These are phyloP conservation scores for Candida jianshihensis DNA, from an alignment of 805 yeast species.

Conservation along the genomic window DNA sequence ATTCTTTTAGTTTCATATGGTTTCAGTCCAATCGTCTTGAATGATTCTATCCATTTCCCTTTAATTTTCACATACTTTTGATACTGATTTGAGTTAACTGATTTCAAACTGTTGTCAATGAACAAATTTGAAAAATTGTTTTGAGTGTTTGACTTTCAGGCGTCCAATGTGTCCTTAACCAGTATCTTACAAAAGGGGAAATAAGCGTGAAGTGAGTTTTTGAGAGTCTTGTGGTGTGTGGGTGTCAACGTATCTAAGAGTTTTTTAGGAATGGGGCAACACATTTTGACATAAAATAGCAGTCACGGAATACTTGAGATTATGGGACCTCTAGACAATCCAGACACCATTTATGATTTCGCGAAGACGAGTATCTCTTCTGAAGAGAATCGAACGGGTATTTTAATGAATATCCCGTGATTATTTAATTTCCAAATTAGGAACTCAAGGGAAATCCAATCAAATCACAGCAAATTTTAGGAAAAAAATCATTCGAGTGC, in stretches of 20 bases:
- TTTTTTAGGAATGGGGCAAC: not conserved
- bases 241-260: not conserved
- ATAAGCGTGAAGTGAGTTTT: too few species aligned
- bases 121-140: slow-evolving; percentile 8
- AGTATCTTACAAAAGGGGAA: too few species aligned
- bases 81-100: not conserved
- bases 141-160: slow-evolving; percentile 1
- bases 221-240: not conserved
- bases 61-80: not conserved
- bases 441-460: slow-evolving; percentile 18
- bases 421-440: slow-evolving; percentile 6
- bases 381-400: slow-evolving; percentile 6
- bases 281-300: not conserved
- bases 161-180: not conserved
- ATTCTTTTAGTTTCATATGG: too few species aligned
- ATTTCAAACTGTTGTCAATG: not conserved
- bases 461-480: slow-evolving; percentile 11
- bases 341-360: slow-evolving; percentile 3
- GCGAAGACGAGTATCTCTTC: not conserved
- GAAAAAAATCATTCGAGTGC: slow-evolving; percentile 20
- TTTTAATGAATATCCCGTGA: not conserved
- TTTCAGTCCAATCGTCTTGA: too few species aligned
- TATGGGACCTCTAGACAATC: slow-evolving; percentile 3
- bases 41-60: not conserved
- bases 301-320: not conserved